These are phyloP conservation scores for Thielaviopsis ethacetica DNA, from an alignment of 2,329 filamentous ascomycete species.

Conservation along the genomic window DNA sequence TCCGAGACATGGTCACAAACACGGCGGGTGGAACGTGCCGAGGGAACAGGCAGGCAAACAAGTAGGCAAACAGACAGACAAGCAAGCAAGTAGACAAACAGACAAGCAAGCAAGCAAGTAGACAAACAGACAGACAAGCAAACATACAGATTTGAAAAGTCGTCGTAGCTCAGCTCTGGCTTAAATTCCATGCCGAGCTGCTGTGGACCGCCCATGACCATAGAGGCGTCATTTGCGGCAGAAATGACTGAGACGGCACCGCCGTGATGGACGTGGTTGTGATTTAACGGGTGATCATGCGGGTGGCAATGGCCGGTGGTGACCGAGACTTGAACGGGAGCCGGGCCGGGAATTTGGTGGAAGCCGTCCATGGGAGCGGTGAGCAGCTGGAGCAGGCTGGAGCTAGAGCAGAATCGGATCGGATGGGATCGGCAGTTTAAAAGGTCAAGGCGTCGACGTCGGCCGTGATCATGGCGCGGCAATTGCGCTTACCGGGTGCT, in stretches of 20 bases:
- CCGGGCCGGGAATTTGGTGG: constrained; percentile 1
- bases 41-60: too few species aligned
- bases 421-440: too few species aligned
- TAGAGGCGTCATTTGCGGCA: neutral
- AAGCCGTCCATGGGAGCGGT: constrained; percentile 5
- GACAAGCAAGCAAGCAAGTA: neutral
- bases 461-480: neutral
- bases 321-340: neutral
- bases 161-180: constrained; percentile 1
- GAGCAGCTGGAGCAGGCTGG: too few species aligned
- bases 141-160: constrained; percentile 4
- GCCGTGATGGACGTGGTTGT: neutral
- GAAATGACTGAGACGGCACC: neutral
- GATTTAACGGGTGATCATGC: neutral
- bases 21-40: too few species aligned
- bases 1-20: too few species aligned
- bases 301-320: neutral
- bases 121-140: neutral
- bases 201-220: neutral
- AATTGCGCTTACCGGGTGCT: neutral
- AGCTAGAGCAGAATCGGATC: too few species aligned
- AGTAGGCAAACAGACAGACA: neutral
- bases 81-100: too few species aligned
- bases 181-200: constrained; percentile 1
- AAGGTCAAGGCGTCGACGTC: too few species aligned